Evolutionary conservation across 1,284 basidiomycete genomes (phyloP).

Genomic region (Vanrija pseudolonga): DNA sequence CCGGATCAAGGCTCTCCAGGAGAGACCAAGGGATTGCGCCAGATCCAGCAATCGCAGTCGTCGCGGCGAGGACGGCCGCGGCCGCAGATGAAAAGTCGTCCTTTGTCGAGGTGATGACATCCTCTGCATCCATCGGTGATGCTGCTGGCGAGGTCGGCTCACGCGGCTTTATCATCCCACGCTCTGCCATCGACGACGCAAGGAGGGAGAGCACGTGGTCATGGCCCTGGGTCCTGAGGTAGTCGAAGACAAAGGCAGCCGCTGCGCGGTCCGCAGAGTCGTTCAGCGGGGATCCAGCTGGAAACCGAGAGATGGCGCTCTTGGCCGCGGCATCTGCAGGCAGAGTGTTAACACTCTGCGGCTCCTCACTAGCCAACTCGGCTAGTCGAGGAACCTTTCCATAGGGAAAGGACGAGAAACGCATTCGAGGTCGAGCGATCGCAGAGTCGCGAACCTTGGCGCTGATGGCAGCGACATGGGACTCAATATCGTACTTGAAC

Average conservation of each 20-base stretch:
- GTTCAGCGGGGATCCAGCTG: slow-evolving; percentile 3
- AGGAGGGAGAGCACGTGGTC: slow-evolving; percentile 53
- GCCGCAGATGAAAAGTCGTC: background rate
- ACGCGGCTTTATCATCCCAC: slow-evolving; percentile 10
- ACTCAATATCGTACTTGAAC: slow-evolving; percentile 83
- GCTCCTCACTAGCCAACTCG: background rate
- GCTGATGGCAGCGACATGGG: slow-evolving; percentile 56
- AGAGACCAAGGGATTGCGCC: background rate
- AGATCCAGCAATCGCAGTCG: background rate
- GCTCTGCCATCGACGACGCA: slow-evolving; percentile 11
- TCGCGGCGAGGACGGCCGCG: background rate
- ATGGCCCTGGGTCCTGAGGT: slow-evolving; percentile 76
- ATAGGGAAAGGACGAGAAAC: slow-evolving; percentile 2
- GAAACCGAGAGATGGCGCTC: background rate
- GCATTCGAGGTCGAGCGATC: background rate
- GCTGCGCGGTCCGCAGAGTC: slow-evolving; percentile 47
- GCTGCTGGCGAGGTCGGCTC: background rate
- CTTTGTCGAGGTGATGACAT: background rate
- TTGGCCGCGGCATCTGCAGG: background rate
- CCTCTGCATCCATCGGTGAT: background rate
- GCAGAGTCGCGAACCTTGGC: slow-evolving; percentile 9
- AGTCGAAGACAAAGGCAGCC: slow-evolving; percentile 69
- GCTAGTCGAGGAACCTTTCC: slow-evolving; percentile 6
- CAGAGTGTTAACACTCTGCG: background rate
- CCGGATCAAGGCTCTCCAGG: background rate